Percentiles rank a stretch among this genome's conserved stretches.
These are phyloP conservation scores for Fusarium lateritium DNA, from an alignment of 2,329 filamentous ascomycete species.

Conservation along the genomic window DNA sequence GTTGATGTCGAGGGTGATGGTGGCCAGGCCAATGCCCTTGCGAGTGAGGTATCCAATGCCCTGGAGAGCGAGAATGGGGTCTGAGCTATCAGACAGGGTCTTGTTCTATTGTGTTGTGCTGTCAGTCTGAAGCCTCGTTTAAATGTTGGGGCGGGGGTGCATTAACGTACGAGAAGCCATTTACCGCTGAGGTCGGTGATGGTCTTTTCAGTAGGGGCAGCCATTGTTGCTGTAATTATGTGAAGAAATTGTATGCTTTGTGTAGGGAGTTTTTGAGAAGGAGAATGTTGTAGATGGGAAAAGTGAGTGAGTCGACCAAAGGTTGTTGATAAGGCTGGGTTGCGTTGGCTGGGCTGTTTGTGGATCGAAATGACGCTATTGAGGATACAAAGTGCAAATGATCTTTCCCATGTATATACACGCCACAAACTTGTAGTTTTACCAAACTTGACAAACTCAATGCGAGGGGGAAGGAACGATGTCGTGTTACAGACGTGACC, in stretches of 20 bases:
- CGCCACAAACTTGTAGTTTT: conserved; percentile 3
- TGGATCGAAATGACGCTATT: conserved; percentile 44
- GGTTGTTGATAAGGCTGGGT: conserved; percentile 20
- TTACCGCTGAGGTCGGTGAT: conserved; percentile 77
- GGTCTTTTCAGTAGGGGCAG: conserved; percentile 77
- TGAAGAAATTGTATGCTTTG: background rate
- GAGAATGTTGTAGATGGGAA: conserved; percentile 7
- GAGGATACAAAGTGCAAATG: conserved; percentile 14
- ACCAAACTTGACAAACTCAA: background rate
- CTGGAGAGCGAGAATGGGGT: conserved; percentile 79
- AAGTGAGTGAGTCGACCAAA: background rate
- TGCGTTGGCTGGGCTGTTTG: conserved; percentile 12
- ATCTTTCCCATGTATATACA: conserved; percentile 15
- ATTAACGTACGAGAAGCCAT: conserved; percentile 74
- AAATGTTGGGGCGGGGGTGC: conserved; percentile 2
- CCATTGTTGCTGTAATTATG: conserved; percentile 67
- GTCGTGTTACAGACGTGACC: background rate
- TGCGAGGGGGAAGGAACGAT: background rate
- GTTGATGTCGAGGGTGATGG: conserved; percentile 75
- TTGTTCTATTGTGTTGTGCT: conserved; percentile 75
- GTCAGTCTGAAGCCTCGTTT: conserved; percentile 15
- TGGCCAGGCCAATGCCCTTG: conserved; percentile 78
- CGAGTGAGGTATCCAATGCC: conserved; percentile 80
- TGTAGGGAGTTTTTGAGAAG: background rate
- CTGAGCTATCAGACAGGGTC: conserved; percentile 76